Conservation (phyloP, 768 basidiomycete genomes). For the Brasilioporus rufonigricans region DNA sequence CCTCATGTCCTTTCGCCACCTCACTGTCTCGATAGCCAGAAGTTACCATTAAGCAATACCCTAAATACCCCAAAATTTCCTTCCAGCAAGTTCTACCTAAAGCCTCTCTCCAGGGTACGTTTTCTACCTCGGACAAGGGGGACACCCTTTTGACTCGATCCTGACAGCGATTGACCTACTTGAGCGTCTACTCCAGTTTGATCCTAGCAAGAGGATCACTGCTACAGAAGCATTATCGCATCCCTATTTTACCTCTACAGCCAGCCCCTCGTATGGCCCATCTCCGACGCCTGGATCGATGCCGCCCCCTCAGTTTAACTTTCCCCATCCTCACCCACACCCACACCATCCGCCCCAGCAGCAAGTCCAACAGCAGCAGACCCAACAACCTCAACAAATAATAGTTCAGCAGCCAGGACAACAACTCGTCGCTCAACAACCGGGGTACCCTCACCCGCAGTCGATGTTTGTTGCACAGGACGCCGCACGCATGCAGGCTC, state of each 20-base stretch:
- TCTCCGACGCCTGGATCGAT: conserved; percentile 50
- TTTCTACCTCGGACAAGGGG: neutral
- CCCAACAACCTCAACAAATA: conserved; percentile 40
- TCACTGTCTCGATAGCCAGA: conserved; percentile 59
- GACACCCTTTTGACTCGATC: conserved; percentile 1
- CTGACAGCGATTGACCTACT: conserved; percentile 81
- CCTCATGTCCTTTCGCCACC: neutral
- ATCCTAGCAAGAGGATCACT: conserved; percentile 87
- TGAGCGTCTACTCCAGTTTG: conserved; percentile 93
- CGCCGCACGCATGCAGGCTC: conserved; percentile 39
- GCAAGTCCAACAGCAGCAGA: conserved; percentile 39
- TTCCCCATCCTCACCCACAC: conserved; percentile 60
- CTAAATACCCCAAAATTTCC: conserved; percentile 81
- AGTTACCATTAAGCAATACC: conserved; percentile 79
- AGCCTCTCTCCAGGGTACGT: conserved; percentile 75
- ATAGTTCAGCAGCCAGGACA: conserved; percentile 40
- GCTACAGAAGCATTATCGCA: conserved; percentile 91
- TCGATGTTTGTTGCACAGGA: conserved; percentile 33
- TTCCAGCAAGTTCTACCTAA: conserved; percentile 81
- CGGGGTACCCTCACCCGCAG: conserved; percentile 33
- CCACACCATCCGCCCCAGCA: conserved; percentile 45
- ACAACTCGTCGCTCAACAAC: conserved; percentile 35
- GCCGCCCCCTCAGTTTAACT: conserved; percentile 68
- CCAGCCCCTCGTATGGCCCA: conserved; percentile 31
- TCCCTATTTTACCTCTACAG: conserved; percentile 78